Evolutionary conservation across 768 basidiomycete genomes (phyloP).

Genomic region (Megacollybia marginata): DNA sequence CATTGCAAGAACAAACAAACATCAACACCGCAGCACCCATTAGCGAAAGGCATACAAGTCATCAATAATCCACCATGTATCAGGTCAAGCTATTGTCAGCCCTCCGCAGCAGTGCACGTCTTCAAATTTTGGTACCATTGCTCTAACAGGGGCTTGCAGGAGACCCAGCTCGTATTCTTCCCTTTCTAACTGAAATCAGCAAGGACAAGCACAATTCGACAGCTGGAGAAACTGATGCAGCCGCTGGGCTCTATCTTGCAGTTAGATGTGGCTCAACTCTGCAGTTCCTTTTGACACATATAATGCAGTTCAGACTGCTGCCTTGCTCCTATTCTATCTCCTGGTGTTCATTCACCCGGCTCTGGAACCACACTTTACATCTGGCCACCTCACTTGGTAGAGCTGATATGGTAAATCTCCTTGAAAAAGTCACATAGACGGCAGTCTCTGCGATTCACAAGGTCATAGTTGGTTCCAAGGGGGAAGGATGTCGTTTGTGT

Average conservation of each 20-base stretch:
- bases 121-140: neutral
- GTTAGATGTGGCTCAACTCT: conserved; percentile 54
- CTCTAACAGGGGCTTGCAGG: conserved; percentile 32
- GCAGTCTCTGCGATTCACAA: conserved; percentile 58
- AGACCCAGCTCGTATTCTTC: conserved; percentile 73
- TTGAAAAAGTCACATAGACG: conserved; percentile 77
- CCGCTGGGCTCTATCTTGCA: conserved; percentile 74
- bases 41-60: too few relatives aligned
- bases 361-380: conserved; percentile 68
- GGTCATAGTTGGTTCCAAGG: conserved; percentile 68
- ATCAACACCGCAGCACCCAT: too few relatives aligned
- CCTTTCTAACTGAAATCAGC: conserved; percentile 69
- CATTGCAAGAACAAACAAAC: too few relatives aligned
- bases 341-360: conserved; percentile 64
- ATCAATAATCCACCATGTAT: too few relatives aligned
- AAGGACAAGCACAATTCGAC: conserved; percentile 50
- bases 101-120: conserved; percentile 47
- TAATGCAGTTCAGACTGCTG: conserved; percentile 52
- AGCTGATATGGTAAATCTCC: conserved; percentile 60
- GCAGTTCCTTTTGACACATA: neutral
- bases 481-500: conserved; percentile 56
- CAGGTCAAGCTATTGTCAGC: conserved; percentile 62
- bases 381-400: conserved; percentile 63
- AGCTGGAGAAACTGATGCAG: conserved; percentile 50
- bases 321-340: conserved; percentile 64